Evolutionary conservation across 1,139 yeast genomes (phyloP).

Genomic region (Protomyces lactucae-debilis): DNA sequence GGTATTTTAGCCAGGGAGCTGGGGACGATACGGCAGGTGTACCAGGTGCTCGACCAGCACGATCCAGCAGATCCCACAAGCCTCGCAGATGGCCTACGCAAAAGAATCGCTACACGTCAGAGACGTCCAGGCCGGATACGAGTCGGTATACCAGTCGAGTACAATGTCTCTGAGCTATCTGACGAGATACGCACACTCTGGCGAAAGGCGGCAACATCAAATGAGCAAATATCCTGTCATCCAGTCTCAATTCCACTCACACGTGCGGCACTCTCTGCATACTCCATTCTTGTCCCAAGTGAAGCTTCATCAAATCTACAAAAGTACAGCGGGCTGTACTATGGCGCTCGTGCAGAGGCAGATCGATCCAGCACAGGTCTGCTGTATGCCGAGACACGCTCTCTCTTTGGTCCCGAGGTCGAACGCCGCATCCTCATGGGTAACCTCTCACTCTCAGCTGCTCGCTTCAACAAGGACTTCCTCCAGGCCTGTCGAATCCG

Average conservation of each 20-base stretch:
- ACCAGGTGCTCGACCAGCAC: conserved; percentile 38
- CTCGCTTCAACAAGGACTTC: conserved; percentile 59
- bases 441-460: conserved; percentile 73
- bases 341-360: conserved; percentile 53
- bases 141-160: conserved; percentile 71
- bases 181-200: conserved; percentile 48
- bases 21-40: conserved; percentile 47
- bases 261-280: conserved; percentile 66
- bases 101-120: conserved; percentile 28
- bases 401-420: conserved; percentile 71
- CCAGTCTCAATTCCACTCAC: conserved; percentile 68
- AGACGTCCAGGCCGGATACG: conserved; percentile 36
- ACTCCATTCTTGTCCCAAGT: conserved; percentile 82
- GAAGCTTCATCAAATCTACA: conserved; percentile 92
- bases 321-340: conserved; percentile 83
- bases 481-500: conserved; percentile 70
- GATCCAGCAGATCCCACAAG: conserved; percentile 83
- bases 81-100: conserved; percentile 41
- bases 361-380: conserved; percentile 42
- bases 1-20: conserved; percentile 59
- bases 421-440: conserved; percentile 79
- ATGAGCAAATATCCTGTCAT: not conserved
- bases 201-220: conserved; percentile 43
- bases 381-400: conserved; percentile 56
- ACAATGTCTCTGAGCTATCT: conserved; percentile 54